phyloP scores from a whole-genome alignment of 2,329 filamentous ascomycete genomes.

The Fusarium zealandicum region DNA sequence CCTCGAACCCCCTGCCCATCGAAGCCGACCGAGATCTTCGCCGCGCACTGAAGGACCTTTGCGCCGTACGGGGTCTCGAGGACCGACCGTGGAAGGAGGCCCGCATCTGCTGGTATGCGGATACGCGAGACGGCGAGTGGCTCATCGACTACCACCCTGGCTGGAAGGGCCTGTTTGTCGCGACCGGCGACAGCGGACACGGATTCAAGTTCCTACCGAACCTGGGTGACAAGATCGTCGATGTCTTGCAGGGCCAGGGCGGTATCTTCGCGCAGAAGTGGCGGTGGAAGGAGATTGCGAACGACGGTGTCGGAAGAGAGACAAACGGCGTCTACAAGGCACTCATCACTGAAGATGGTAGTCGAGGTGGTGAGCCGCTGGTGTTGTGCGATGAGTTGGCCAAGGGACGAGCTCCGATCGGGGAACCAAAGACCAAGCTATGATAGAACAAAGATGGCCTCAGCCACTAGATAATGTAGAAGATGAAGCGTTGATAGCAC shows the following conservation, averaged over 20 bases:
- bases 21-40: conserved; percentile 70
- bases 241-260: conserved; percentile 58
- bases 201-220: conserved; percentile 75
- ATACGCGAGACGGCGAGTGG: conserved; percentile 76
- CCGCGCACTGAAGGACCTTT: conserved; percentile 64
- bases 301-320: conserved; percentile 45
- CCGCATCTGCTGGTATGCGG: conserved; percentile 78
- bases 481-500: conserved; percentile 23
- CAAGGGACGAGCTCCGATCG: conserved; percentile 35
- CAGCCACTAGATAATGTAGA: conserved; percentile 1
- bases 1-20: conserved; percentile 57
- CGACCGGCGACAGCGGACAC: conserved; percentile 70
- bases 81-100: conserved; percentile 67
- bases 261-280: conserved; percentile 63
- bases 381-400: conserved; percentile 55
- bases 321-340: conserved; percentile 48
- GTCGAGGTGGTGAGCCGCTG: conserved; percentile 56
- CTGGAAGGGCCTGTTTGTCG: conserved; percentile 65
- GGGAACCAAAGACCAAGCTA: conserved; percentile 36
- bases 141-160: conserved; percentile 73
- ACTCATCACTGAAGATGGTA: conserved; percentile 61
- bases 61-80: conserved; percentile 63
- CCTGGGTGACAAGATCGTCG: conserved; percentile 67
- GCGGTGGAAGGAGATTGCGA: conserved; percentile 68
- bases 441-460: conserved; percentile 33